These are phyloP conservation scores for Alternaria arbusti DNA, from an alignment of 2,329 filamentous ascomycete species.

Conservation along the genomic window DNA sequence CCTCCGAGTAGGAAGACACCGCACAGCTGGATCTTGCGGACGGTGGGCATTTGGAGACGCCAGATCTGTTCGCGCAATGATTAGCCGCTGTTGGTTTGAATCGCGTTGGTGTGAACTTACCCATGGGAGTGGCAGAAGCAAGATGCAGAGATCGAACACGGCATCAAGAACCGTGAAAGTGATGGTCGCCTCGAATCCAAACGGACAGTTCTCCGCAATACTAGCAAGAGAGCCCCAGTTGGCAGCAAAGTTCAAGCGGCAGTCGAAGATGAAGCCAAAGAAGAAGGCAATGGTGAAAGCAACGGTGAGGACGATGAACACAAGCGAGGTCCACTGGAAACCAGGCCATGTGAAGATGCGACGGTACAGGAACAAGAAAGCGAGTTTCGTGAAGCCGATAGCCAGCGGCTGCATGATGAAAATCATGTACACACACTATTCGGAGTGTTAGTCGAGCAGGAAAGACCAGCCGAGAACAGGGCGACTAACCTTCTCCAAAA, in stretches of 20 bases:
- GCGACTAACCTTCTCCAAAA: constrained; percentile 2
- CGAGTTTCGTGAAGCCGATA: constrained; percentile 8
- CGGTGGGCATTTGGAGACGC: constrained; percentile 6
- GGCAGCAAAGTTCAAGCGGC: constrained; percentile 7
- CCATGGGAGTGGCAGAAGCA: constrained; percentile 10
- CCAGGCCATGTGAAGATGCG: constrained; percentile 7
- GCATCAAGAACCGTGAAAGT: constrained; percentile 6
- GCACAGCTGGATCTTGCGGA: constrained; percentile 9
- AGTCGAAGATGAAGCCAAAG: constrained; percentile 11
- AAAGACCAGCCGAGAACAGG: background rate
- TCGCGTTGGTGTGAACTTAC: background rate
- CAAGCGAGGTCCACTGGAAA: constrained; percentile 1
- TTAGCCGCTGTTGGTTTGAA: background rate
- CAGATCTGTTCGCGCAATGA: constrained; percentile 2
- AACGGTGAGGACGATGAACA: constrained; percentile 1
- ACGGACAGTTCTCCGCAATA: constrained; percentile 7
- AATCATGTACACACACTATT: constrained; percentile 8
- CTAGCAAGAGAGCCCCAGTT: constrained; percentile 11
- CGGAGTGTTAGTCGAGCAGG: background rate
- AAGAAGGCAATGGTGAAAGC: constrained; percentile 8
- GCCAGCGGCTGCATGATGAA: constrained; percentile 13
- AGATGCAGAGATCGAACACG: constrained; percentile 8
- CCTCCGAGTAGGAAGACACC: constrained; percentile 10
- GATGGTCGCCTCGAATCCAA: constrained; percentile 8
- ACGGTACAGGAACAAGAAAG: constrained; percentile 12